Percentiles rank a stretch among this genome's conserved stretches.
phyloP scores from a whole-genome alignment of 1,284 basidiomycete species.

The Fistulinella cinereoalba region DNA sequence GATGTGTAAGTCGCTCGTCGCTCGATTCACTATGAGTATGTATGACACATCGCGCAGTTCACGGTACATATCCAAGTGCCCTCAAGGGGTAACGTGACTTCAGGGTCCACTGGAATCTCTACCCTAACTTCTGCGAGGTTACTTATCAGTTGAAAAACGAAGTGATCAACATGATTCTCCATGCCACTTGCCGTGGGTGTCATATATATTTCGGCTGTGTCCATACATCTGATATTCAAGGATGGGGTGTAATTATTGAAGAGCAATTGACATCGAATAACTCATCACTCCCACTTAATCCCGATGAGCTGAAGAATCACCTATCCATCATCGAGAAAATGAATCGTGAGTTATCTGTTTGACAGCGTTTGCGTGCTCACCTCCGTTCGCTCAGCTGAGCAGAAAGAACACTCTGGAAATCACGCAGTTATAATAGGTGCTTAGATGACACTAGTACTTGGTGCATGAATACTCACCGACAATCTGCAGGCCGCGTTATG shows the following conservation, averaged over 20 bases:
- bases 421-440: conserved; percentile 40
- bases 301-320: conserved; percentile 19
- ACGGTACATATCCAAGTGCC: not conserved
- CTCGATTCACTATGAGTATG: not conserved
- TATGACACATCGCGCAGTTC: conserved; percentile 10
- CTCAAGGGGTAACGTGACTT: conserved; percentile 7
- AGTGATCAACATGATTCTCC: conserved; percentile 45
- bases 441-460: not conserved
- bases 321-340: conserved; percentile 23
- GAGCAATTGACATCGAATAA: conserved; percentile 32
- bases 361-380: conserved; percentile 1
- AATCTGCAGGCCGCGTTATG: conserved; percentile 52
- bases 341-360: conserved; percentile 23
- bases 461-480: not conserved
- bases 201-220: too few species aligned
- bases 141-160: conserved; percentile 41
- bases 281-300: conserved; percentile 26
- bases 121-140: conserved; percentile 42
- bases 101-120: conserved; percentile 54
- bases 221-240: not conserved
- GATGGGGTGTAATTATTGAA: conserved; percentile 5
- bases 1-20: conserved; percentile 10
- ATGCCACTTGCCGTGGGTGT: conserved; percentile 48
- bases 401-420: conserved; percentile 8
- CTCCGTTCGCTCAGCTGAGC: conserved; percentile 15